A percentile compares a stretch with the other conserved stretches of the same genome.
These are phyloP conservation scores for Eimeria acervulina DNA, from an alignment of 169 alveolate genomes.

Conservation along the genomic window DNA sequence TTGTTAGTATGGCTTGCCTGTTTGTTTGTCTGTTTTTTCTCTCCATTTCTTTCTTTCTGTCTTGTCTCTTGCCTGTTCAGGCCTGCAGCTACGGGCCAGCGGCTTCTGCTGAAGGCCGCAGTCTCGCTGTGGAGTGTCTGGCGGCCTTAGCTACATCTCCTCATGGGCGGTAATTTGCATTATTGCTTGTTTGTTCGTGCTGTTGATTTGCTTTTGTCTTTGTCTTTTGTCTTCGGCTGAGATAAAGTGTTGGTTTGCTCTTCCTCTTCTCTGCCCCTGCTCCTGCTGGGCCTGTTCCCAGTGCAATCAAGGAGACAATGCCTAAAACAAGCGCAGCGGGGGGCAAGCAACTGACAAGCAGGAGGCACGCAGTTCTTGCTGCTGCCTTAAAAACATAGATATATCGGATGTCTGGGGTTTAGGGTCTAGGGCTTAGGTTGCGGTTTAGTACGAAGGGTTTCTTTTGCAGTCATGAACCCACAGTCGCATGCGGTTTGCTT, in stretches of 20 bases:
- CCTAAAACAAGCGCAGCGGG: too few relatives aligned
- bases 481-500: background rate
- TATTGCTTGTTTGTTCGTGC: background rate
- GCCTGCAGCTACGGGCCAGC: slow-evolving; percentile 49
- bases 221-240: background rate
- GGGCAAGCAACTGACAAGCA: too few relatives aligned
- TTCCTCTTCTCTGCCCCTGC: background rate
- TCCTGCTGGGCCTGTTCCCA: background rate
- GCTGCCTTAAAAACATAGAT: background rate
- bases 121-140: slow-evolving; percentile 42
- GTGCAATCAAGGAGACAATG: too few relatives aligned
- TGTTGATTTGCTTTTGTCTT: background rate
- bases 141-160: slow-evolving; percentile 35
- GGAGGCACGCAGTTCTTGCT: too few relatives aligned
- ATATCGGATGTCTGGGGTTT: too few relatives aligned
- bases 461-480: too few relatives aligned
- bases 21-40: background rate
- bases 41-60: too few relatives aligned
- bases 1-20: background rate
- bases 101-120: slow-evolving; percentile 13
- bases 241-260: background rate
- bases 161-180: slow-evolving; percentile 9
- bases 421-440: background rate
- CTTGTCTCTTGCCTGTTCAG: background rate
- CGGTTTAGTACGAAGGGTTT: background rate